These are phyloP conservation scores for Coemansia sp. DNA, from an alignment of 192 early-diverging fungal species.

Conservation along the genomic window DNA sequence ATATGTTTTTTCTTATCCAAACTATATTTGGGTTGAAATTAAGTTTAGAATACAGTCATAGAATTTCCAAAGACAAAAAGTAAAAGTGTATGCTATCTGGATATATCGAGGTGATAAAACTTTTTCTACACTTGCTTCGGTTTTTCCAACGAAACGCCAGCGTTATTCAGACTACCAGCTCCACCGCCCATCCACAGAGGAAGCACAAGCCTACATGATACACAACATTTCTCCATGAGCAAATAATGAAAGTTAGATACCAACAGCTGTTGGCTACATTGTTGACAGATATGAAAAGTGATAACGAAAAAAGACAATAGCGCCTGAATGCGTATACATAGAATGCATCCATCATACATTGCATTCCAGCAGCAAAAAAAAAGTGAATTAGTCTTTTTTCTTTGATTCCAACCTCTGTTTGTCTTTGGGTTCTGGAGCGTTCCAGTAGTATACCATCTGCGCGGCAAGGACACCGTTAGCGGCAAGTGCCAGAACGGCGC, in stretches of 20 bases:
- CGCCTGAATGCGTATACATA: neutral
- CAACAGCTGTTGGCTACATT: neutral
- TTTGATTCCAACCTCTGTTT: constrained; percentile 55
- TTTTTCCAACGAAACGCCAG: constrained; percentile 9
- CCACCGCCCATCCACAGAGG: constrained; percentile 45
- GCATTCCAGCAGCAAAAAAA: neutral
- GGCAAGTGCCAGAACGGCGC: constrained; percentile 64
- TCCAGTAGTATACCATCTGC: constrained; percentile 83
- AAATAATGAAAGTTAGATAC: constrained; percentile 1
- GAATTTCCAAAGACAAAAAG: neutral
- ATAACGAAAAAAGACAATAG: neutral
- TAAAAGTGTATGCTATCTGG: neutral
- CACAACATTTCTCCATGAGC: neutral
- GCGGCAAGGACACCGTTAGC: constrained; percentile 77
- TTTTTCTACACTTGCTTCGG: constrained; percentile 33
- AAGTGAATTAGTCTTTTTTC: constrained; percentile 28
- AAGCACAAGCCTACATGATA: constrained; percentile 42
- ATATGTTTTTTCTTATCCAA: too few relatives aligned
- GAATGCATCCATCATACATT: neutral
- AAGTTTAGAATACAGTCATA: neutral
- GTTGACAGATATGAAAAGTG: constrained; percentile 1
- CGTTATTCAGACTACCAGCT: neutral
- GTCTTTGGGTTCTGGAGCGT: constrained; percentile 48
- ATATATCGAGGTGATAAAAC: neutral
- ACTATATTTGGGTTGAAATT: neutral